Evolutionary conservation across 208 protist genomes (phyloP), one percentile per base, ranked within the genome.

Genomic region (Porcisia deanei): DNA sequence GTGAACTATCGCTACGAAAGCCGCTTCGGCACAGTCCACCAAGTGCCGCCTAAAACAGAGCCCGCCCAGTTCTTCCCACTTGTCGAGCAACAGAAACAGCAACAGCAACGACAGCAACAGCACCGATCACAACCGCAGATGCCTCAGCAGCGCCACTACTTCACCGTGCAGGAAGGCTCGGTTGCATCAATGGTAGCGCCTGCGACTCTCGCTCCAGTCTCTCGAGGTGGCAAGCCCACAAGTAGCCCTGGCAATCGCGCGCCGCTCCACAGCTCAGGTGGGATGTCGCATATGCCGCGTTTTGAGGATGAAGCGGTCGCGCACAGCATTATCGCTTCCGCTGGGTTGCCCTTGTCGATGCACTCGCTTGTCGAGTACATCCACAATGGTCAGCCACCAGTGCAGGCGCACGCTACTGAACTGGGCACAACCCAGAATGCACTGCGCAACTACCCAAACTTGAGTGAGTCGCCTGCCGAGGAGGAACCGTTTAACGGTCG

Each of bases 251-350:
- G 61, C 43, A 49, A 0, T 57, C 60, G 69, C 14, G 45, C 49
- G 2, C 37, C 18, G 3, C 16, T 57, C 49, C 34, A 34, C 20
- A n/a, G 69, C 53, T 45, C 37, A 39, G 49, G 22, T 0, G 63
- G 49, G 0, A 3, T 55, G n/a, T 30, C 60, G 39, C 58, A 70
- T 22, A 69, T 77, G n/a, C 74, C 82, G 9, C 81, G 74, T 9
- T 70, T 90, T 53, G 80, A 92, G 43, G 86, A 90, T 49, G 72
- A 81, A 59, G 57, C 68, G 2, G 86, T 91, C 10, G 75, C 85
- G 1, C 76, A 81, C n/a, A 80, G 83, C 68, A 92, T 92, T 69
- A 90, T 92, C 67, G 84, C 79, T 65, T 89, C 87, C 0, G 90
- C 85, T 3, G 90, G 90, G 10, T 76, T 92, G n/a, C 90, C 90